A percentile compares a stretch with the other conserved stretches of the same genome.
Conservation (phyloP, 306 rosid genomes). For the Quercus suber region DNA sequence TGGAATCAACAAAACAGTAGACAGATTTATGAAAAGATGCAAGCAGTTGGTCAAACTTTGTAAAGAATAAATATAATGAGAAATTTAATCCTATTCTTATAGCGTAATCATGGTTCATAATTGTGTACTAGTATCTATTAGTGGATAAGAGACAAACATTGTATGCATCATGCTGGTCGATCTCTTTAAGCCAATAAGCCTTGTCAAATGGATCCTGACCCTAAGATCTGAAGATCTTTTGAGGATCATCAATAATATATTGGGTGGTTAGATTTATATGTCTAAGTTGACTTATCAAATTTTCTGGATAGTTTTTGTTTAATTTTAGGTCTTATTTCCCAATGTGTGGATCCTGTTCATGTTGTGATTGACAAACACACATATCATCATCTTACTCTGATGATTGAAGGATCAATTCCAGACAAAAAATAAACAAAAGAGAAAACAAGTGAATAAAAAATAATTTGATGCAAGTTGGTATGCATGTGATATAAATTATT, state of each 20-base stretch:
- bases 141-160: not conserved
- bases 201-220: not conserved
- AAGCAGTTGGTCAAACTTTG: constrained; percentile 7
- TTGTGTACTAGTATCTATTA: not conserved
- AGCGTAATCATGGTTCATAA: not conserved
- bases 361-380: too few species aligned
- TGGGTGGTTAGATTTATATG: not conserved
- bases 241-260: not conserved
- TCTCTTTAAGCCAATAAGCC: not conserved
- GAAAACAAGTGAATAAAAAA: not conserved
- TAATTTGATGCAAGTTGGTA: too few species aligned
- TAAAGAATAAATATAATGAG: not conserved
- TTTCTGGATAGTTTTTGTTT: not conserved
- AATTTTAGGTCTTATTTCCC: not conserved
- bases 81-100: not conserved
- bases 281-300: not conserved
- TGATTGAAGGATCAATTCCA: not conserved
- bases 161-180: too few species aligned
- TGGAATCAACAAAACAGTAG: not conserved
- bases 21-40: constrained; percentile 8
- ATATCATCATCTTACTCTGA: not conserved
- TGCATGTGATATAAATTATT: too few species aligned
- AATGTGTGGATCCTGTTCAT: not conserved
- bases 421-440: not conserved
- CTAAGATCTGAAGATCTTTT: not conserved